These are phyloP conservation scores for Phytophthora parvispora DNA, from an alignment of 352 stramenopile genomes.

Conservation along the genomic window DNA sequence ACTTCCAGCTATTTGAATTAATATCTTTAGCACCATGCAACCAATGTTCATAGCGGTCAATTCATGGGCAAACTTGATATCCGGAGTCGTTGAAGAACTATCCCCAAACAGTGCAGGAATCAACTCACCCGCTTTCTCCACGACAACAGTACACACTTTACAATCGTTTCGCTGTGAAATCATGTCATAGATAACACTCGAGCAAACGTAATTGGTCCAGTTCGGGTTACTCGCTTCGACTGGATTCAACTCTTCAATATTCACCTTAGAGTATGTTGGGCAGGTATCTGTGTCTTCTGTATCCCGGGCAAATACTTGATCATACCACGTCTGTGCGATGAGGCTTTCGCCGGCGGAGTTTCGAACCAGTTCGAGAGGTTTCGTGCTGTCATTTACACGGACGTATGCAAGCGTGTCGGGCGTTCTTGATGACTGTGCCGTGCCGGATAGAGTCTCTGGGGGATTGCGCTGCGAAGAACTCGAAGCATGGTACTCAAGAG, in stretches of 20 bases:
- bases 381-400: conserved; percentile 7
- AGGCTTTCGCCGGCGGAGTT: background rate
- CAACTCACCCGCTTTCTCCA: conserved; percentile 31
- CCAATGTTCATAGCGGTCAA: conserved; percentile 9
- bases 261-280: conserved; percentile 23
- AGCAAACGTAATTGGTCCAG: background rate
- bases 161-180: background rate
- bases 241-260: conserved; percentile 34
- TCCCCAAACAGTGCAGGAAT: conserved; percentile 14
- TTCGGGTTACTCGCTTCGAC: conserved; percentile 9
- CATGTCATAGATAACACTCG: conserved; percentile 23
- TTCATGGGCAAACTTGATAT: too few species aligned
- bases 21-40: conserved; percentile 33
- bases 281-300: background rate
- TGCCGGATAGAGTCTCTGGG: background rate
- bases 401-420: conserved; percentile 21
- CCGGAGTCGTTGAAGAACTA: background rate
- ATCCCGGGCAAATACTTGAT: conserved; percentile 22
- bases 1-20: conserved; percentile 25
- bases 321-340: conserved; percentile 19
- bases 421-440: background rate
- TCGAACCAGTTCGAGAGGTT: background rate
- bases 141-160: conserved; percentile 7
- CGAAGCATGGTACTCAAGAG: conserved; percentile 19
- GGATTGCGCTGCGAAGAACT: conserved; percentile 1